Percentiles rank a stretch among this genome's conserved stretches.
Conservation (phyloP, 1,284 basidiomycete species). For the Phellopilus nigrolimitatus region DNA sequence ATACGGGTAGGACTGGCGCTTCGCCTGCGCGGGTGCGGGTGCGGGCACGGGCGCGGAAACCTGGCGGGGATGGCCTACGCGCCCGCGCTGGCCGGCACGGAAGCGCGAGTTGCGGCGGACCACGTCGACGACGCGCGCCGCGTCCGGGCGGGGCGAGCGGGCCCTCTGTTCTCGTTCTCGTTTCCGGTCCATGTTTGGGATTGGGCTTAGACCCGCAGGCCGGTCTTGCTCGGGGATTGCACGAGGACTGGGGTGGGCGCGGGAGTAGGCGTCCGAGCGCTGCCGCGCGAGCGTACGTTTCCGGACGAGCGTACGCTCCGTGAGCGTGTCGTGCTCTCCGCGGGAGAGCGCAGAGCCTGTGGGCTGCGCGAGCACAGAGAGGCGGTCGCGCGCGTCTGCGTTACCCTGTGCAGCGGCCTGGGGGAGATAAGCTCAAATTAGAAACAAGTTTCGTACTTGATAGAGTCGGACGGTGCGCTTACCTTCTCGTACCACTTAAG, state of each 20-base stretch:
- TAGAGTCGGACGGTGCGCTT: constrained; percentile 23
- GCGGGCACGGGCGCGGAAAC: constrained; percentile 15
- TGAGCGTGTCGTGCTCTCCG: constrained; percentile 74
- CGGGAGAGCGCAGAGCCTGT: constrained; percentile 63
- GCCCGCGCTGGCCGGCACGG: constrained; percentile 17
- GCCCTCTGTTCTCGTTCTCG: too few relatives aligned
- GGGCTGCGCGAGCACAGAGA: constrained; percentile 61
- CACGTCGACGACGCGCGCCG: constrained; percentile 30
- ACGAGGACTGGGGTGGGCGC: constrained; percentile 23
- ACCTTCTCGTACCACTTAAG: constrained; percentile 68
- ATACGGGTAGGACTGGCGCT: constrained; percentile 5
- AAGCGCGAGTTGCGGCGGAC: constrained; percentile 30
- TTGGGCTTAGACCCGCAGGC: too few relatives aligned
- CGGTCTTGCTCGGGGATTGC: constrained; percentile 19
- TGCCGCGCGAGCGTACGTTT: constrained; percentile 79
- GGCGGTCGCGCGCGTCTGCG: constrained; percentile 71
- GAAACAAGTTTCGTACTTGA: constrained; percentile 9
- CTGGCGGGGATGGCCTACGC: constrained; percentile 16
- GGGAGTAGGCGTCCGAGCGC: constrained; percentile 47
- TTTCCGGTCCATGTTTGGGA: too few relatives aligned
- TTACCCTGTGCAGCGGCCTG: constrained; percentile 81
- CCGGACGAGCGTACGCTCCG: constrained; percentile 76
- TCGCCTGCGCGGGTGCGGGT: neutral
- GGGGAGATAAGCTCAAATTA: neutral
- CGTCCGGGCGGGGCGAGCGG: too few relatives aligned